Evolutionary conservation across 202 grass and related monocot species (phyloP), one percentile per base, ranked within the genome.

Genomic region (Setaria italica): DNA sequence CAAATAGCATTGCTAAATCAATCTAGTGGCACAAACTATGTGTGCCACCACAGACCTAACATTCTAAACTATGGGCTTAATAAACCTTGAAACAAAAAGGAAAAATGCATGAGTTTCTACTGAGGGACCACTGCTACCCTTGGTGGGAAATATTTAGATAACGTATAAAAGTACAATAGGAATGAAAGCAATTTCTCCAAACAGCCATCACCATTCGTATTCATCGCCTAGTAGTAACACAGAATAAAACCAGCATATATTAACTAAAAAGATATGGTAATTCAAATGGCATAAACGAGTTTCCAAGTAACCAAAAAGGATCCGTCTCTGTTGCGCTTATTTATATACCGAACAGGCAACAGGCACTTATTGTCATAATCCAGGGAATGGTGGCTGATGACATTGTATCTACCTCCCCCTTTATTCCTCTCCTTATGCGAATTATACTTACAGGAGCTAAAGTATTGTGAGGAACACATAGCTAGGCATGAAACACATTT

Each of bases 291-390:
- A 25, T 25, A 71, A 50, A 75, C 3, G 2, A 69, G 34, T 43
- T 80, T 51, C 14, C 4, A 49, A 42, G 21, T 35, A 79, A 45
- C 17, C 12, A 55, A 15, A 35, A 68, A 53, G 9, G 12, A 75
- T 70, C 14, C n/a, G 7, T 54, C 34, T 37, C 21, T 0, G 25
- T 43, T 19, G 19, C 4, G 12, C 20, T 83, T 78, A 83, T 82
- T 86, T 86, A 82, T 82, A 72, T 66, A 90, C 20, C 15, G 13
- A 86, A 72, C 29, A 67, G 83, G 64, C 45, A 76, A 82, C 39
- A 77, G 1, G 11, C 60, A 60, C 9, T 85, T 78, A 72, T 57
- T 73, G 64, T 25, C 79, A 82, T 72, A 67, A 82, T 78, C 66
- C 30, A 72, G 75, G 19, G 17, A 59, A 49, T 16, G 35, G 16